Conservation (phyloP, 1,139 yeast genomes). For the Suhomyces atakaporum region DNA sequence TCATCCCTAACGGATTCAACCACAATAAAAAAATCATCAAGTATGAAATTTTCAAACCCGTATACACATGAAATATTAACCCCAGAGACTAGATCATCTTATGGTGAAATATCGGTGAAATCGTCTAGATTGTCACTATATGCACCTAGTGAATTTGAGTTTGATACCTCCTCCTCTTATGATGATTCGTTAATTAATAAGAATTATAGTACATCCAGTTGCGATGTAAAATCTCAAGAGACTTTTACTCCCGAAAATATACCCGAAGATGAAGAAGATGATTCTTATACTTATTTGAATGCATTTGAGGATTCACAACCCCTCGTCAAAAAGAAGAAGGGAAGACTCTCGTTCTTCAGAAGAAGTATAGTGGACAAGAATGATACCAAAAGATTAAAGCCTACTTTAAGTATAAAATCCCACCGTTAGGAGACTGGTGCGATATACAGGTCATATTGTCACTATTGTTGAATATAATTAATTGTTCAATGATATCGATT, state of each 20-base stretch:
- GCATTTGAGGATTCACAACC: conserved; percentile 15
- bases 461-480: no score
- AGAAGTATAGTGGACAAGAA: conserved; percentile 4
- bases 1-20: conserved; percentile 2
- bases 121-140: conserved; percentile 16
- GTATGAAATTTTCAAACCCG: neutral
- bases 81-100: conserved; percentile 2
- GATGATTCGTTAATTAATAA: conserved; percentile 1
- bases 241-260: conserved; percentile 5
- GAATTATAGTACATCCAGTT: neutral
- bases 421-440: conserved; percentile 1
- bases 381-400: conserved; percentile 1
- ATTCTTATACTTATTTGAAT: conserved; percentile 17
- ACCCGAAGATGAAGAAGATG: conserved; percentile 17
- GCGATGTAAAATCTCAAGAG: conserved; percentile 10
- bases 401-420: neutral
- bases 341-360: conserved; percentile 10
- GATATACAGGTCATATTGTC: no score
- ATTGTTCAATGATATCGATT: neutral
- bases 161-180: conserved; percentile 2
- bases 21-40: neutral
- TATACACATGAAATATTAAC: conserved; percentile 2
- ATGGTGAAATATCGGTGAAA: conserved; percentile 13
- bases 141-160: conserved; percentile 9
- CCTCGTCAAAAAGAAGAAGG: conserved; percentile 9